Conservation (phyloP, 140 eudicot genomes). For the Flaveria floridana region DNA sequence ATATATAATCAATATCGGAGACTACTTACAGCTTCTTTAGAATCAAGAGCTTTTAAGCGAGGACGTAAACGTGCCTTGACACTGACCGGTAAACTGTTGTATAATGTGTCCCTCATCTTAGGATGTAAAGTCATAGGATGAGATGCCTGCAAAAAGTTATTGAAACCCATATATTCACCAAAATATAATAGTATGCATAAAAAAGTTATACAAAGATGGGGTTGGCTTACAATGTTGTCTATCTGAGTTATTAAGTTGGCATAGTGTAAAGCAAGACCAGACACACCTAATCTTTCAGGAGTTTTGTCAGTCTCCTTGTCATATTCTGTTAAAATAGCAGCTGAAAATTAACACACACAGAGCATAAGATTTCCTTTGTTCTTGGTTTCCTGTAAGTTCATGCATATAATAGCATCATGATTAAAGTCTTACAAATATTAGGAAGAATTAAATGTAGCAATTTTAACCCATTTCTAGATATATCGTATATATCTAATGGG, state of each 20-base stretch:
- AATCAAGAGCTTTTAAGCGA: slow-evolving; percentile 42
- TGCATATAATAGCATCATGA: background rate
- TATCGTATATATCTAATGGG: background rate
- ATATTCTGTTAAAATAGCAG: slow-evolving; percentile 32
- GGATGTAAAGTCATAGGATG: slow-evolving; percentile 65
- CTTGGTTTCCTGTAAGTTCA: background rate
- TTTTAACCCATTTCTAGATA: background rate
- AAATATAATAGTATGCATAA: slow-evolving; percentile 1
- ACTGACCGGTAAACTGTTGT: slow-evolving; percentile 57
- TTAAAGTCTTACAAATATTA: background rate
- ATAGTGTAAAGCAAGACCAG: slow-evolving; percentile 93
- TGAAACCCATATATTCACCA: background rate
- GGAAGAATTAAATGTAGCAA: background rate
- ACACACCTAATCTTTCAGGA: slow-evolving; percentile 69
- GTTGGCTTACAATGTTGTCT: slow-evolving; percentile 67
- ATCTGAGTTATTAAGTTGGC: slow-evolving; percentile 84
- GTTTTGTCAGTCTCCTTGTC: slow-evolving; percentile 38
- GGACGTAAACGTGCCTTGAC: slow-evolving; percentile 56
- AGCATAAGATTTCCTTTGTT: background rate
- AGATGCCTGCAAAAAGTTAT: slow-evolving; percentile 49
- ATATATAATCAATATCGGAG: background rate
- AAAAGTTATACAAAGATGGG: background rate
- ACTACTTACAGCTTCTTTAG: slow-evolving; percentile 51
- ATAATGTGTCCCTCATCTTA: slow-evolving; percentile 59
- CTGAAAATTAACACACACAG: slow-evolving; percentile 9